phyloP scores from a whole-genome alignment of 208 protist species.

The Acanthamoeba polyphaga region DNA sequence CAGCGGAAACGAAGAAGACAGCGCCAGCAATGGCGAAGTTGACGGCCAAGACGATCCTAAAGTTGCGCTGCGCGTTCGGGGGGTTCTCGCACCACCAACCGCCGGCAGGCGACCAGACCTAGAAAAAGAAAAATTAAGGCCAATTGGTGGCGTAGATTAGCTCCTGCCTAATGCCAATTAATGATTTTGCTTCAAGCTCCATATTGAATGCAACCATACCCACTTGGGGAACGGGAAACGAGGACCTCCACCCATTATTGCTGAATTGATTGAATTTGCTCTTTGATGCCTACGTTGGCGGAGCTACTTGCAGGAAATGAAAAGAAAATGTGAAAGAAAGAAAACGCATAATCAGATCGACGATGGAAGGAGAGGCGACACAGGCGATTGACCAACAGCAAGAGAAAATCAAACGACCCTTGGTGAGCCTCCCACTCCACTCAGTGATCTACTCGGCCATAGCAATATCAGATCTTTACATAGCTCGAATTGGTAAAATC shows the following conservation, averaged over 20 bases:
- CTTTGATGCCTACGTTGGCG: background rate
- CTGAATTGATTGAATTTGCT: background rate
- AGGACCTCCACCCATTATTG: slow-evolving; percentile 45
- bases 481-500: background rate
- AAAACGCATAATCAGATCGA: background rate
- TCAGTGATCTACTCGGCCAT: background rate
- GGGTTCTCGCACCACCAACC: slow-evolving; percentile 55
- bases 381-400: background rate
- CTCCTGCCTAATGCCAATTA: background rate
- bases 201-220: background rate
- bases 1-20: slow-evolving; percentile 45
- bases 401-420: background rate
- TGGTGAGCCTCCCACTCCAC: background rate
- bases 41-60: background rate
- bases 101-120: slow-evolving; percentile 56
- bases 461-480: background rate
- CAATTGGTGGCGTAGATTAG: background rate
- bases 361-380: background rate
- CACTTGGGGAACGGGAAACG: slow-evolving; percentile 61
- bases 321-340: background rate
- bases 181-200: too few relatives aligned
- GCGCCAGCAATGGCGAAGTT: background rate
- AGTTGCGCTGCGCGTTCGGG: slow-evolving; percentile 9
- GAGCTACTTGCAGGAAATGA: background rate
- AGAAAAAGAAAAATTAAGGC: background rate